Conservation (phyloP, 768 basidiomycete genomes). For the Phanerochaete carnosa region DNA sequence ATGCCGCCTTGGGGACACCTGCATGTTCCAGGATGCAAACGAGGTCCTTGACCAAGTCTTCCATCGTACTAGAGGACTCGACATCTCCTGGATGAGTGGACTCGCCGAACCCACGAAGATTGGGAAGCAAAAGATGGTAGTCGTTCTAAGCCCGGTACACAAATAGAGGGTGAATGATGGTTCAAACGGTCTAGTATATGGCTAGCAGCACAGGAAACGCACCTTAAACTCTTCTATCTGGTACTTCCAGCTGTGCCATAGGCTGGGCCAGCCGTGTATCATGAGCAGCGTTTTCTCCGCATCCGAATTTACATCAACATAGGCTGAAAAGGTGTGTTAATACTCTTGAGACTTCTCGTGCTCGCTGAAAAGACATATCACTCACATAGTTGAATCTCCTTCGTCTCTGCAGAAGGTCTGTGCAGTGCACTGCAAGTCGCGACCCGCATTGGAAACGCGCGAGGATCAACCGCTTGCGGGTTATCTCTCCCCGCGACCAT, state of each 20-base stretch:
- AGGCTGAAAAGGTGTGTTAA: constrained; percentile 37
- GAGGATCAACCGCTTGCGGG: background rate
- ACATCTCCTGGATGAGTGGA: constrained; percentile 66
- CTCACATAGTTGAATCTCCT: background rate
- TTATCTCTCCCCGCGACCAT: background rate
- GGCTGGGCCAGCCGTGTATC: constrained; percentile 78
- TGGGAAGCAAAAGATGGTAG: constrained; percentile 59
- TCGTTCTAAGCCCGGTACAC: constrained; percentile 44
- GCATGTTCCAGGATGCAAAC: constrained; percentile 58
- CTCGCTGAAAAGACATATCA: background rate
- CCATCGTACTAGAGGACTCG: constrained; percentile 53
- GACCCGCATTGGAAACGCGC: background rate
- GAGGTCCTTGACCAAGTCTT: constrained; percentile 61
- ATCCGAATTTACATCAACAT: constrained; percentile 57
- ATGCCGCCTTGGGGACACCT: constrained; percentile 45
- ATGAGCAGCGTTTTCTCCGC: constrained; percentile 54
- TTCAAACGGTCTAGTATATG: constrained; percentile 27
- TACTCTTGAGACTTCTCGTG: too few relatives aligned
- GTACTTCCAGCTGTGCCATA: constrained; percentile 73
- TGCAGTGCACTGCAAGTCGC: background rate
- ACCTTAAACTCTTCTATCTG: constrained; percentile 70
- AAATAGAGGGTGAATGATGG: constrained; percentile 57
- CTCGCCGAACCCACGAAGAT: constrained; percentile 68
- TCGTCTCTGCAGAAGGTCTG: background rate
- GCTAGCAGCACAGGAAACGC: background rate